A percentile compares a stretch with the other conserved stretches of the same genome.
These are phyloP conservation scores for Strobilomyces confusus DNA, from an alignment of 768 basidiomycete genomes.

Conservation along the genomic window DNA sequence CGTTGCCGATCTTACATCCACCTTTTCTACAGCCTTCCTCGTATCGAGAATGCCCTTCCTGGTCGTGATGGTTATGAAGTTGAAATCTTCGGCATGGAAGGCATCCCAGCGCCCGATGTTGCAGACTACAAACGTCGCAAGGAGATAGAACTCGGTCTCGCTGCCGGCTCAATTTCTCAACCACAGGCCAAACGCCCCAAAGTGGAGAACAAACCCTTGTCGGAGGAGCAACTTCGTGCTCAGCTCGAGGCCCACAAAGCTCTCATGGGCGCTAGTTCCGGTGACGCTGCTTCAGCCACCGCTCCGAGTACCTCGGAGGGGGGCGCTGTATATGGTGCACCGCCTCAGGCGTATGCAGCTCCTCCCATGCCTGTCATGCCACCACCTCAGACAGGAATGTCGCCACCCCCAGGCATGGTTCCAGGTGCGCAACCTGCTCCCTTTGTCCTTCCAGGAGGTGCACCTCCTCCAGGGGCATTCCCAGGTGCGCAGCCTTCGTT, in stretches of 20 bases:
- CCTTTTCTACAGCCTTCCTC: constrained; percentile 53
- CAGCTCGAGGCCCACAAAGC: constrained; percentile 89
- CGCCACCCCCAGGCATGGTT: constrained; percentile 38
- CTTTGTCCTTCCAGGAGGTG: constrained; percentile 35
- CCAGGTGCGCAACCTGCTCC: constrained; percentile 44
- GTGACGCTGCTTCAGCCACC: constrained; percentile 29
- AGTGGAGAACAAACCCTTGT: constrained; percentile 69
- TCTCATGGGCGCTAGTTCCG: constrained; percentile 69
- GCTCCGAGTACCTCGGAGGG: constrained; percentile 36
- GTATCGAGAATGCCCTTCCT: constrained; percentile 94
- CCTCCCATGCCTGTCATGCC: constrained; percentile 35
- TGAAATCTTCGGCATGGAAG: constrained; percentile 99
- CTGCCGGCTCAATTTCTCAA: constrained; percentile 76
- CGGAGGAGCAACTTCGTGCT: constrained; percentile 79
- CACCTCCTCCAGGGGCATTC: constrained; percentile 37
- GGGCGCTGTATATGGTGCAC: constrained; percentile 66
- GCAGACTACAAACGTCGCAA: constrained; percentile 96
- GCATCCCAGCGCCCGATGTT: constrained; percentile 89
- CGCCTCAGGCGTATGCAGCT: constrained; percentile 63
- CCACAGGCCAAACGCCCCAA: constrained; percentile 80
- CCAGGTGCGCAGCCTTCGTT: constrained; percentile 34
- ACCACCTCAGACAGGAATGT: constrained; percentile 26
- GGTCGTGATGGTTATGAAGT: constrained; percentile 97
- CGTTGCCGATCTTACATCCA: constrained; percentile 8
- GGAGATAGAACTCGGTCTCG: constrained; percentile 87